These are phyloP conservation scores for Rickenella mellea DNA, from an alignment of 768 basidiomycete genomes.

Conservation along the genomic window DNA sequence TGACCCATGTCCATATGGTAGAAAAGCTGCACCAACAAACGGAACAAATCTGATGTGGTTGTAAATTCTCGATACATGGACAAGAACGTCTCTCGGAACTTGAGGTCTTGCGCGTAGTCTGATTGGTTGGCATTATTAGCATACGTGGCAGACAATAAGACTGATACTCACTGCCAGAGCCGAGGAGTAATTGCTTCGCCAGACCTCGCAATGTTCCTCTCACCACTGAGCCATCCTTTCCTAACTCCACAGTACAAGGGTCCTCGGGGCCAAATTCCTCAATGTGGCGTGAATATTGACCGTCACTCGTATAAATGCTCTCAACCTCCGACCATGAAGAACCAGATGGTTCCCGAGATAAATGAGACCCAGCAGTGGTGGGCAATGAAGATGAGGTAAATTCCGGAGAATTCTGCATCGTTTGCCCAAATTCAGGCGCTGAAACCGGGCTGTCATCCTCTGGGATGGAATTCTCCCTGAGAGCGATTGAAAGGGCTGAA, in stretches of 20 bases:
- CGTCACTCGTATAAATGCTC: no score
- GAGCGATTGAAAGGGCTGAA: no score
- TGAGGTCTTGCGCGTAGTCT: constrained; percentile 24
- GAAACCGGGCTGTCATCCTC: no score
- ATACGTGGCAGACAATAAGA: neutral
- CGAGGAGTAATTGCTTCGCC: constrained; percentile 27
- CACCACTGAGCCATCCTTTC: constrained; percentile 19
- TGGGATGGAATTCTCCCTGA: no score
- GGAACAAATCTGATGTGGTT: constrained; percentile 30
- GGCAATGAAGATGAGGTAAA: constrained; percentile 1
- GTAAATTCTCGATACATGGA: constrained; percentile 33
- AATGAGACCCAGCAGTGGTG: no score
- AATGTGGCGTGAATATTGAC: no score
- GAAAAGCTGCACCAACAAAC: constrained; percentile 28
- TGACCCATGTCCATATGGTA: constrained; percentile 16
- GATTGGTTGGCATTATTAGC: neutral
- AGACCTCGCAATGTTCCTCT: constrained; percentile 35
- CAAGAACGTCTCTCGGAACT: constrained; percentile 32
- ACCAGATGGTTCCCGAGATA: no score
- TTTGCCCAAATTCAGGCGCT: constrained; percentile 5
- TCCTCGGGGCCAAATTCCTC: constrained; percentile 7
- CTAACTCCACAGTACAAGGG: constrained; percentile 2
- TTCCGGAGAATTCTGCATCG: neutral
- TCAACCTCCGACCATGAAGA: no score
- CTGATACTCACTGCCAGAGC: constrained; percentile 24